Evolutionary conservation across 2,329 filamentous ascomycete genomes (phyloP).

Genomic region (Calonectria multiphialidica): DNA sequence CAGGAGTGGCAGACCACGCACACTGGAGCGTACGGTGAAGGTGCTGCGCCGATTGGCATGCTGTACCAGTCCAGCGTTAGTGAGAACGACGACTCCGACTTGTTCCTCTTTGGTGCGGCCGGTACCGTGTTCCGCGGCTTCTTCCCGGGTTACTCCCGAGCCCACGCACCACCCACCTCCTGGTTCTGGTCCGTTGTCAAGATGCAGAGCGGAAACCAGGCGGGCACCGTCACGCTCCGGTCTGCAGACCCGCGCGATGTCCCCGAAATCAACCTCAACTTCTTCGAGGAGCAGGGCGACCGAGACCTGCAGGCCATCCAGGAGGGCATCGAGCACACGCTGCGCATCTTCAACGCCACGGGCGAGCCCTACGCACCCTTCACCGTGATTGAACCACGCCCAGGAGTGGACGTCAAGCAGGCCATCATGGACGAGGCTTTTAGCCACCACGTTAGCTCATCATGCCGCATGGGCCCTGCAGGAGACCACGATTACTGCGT

Average conservation of each 20-base stretch:
- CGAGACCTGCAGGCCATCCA: conserved; percentile 23
- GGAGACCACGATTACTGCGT: conserved; percentile 66
- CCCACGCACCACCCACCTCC: conserved; percentile 46
- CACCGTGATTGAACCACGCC: conserved; percentile 43
- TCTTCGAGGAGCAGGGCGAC: conserved; percentile 55
- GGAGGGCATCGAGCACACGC: conserved; percentile 33
- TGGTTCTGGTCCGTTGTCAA: conserved; percentile 57
- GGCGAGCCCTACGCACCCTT: conserved; percentile 39
- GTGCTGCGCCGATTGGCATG: conserved; percentile 38
- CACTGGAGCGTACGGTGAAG: conserved; percentile 39
- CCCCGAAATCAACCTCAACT: conserved; percentile 73
- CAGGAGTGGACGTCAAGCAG: conserved; percentile 58
- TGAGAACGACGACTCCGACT: conserved; percentile 42
- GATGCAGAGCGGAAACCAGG: conserved; percentile 70
- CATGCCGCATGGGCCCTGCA: conserved; percentile 66
- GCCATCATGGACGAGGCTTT: conserved; percentile 64
- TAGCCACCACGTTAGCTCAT: conserved; percentile 69
- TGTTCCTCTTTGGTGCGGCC: conserved; percentile 46
- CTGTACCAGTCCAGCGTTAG: conserved; percentile 44
- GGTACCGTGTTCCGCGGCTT: conserved; percentile 44
- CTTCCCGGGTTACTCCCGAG: conserved; percentile 43
- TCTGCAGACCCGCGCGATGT: conserved; percentile 72
- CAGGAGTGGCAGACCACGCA: conserved; percentile 43
- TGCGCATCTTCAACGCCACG: conserved; percentile 42
- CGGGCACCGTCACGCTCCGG: conserved; percentile 71